Base-by-base conservation (phyloP, 257 asterid species). In the Jaltomata sinuosa region DNA sequence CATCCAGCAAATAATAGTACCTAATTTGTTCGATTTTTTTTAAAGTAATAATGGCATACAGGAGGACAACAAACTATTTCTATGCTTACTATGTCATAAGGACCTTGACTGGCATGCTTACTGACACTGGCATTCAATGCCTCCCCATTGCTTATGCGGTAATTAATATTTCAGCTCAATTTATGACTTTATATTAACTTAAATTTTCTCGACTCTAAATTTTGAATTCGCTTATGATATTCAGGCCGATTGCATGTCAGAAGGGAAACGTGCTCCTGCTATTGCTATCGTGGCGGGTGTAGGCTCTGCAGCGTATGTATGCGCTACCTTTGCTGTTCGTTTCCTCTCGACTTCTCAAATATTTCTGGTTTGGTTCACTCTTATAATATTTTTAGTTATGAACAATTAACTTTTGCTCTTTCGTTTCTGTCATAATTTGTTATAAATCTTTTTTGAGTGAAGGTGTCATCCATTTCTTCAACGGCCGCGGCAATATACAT, bases 211-310 rank as follows among this genome's bases (percentile, higher is more conserved):
- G 14, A 68, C 27, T 68, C 18, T 19, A 38, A 36, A 49, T 76
- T 52, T 19, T 57, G 74, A 53, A 42, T 25, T 21, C 32, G 5
- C 1, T 15, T 69, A 0, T 29, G 21, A 14, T 81, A 78, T 91
- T 81, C 81, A 92, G 96, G 96, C 93, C 1, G 94, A 91, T 40
- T 89, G 88, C 27, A 92, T 91, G 59, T 69, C 92, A 0, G 92
- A 90, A 84, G 90, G 85, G 49, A 92, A 90, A 79, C 93, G 94
- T 0, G 92, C 90, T 11, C 80, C 92, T 11, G 93, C 92, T 3
- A 88, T 92, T 38, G 96, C 93, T 32, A 31, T 89, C 10, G 72
- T 91, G 79, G 86, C 91, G 1, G 94, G 96, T 6, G 89, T 90
- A 15, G 87, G 87, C 3, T 78, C 93, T 1, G 93, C 90, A 2